Base-by-base conservation (phyloP, 768 basidiomycete genomes). In the Trametes sanguinea region DNA sequence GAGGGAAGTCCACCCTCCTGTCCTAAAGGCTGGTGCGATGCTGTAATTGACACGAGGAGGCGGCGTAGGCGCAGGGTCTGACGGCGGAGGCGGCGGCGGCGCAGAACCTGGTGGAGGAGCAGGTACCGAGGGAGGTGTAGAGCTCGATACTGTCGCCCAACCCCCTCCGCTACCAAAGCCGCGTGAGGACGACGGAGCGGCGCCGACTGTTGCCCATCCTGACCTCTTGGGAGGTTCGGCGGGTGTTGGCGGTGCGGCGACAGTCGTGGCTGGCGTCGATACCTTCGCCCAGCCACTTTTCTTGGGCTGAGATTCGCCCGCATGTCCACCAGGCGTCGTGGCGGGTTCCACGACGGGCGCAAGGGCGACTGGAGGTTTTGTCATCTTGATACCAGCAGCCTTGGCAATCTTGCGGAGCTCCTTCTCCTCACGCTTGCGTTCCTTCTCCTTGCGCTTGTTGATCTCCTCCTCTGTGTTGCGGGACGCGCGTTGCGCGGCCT, bases 361-460 rank as follows among this genome's bases (percentile, higher is more conserved):
- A 5, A 67, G 53, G 0, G 70, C 35, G 13, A 60, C 57, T 10
- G 60, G 66, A 16, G 76, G 77, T 59, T 74, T 76, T 8, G 73
- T 65, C 65, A 93, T 84, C 73, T 82, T 90, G 70, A 94, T 84
- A 4, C 92, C 92, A 42, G 83, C 86, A 0, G 92, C 92, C 53
- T 86, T 88, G 6, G 92, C 92, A 33, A 93, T 85, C 73, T 92
- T 92, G 59, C 90, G 79, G 29, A 94, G 78, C 68, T 93, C 90
- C 72, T 89, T 92, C 72, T 93, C 91, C 73, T 94, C 92, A 42
- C 91, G 81, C 72, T 86, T 90, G 5, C 89, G 82, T 71, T 94
- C 92, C 74, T 94, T 93, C 76, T 93, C 92, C 69, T 90, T 90
- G 52, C 88, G 83, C 68, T 81, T 88, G 63, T 90, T 88, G 14